phyloP scores from a whole-genome alignment of 2,329 filamentous ascomycete species.

The Coleophoma crateriformis region DNA sequence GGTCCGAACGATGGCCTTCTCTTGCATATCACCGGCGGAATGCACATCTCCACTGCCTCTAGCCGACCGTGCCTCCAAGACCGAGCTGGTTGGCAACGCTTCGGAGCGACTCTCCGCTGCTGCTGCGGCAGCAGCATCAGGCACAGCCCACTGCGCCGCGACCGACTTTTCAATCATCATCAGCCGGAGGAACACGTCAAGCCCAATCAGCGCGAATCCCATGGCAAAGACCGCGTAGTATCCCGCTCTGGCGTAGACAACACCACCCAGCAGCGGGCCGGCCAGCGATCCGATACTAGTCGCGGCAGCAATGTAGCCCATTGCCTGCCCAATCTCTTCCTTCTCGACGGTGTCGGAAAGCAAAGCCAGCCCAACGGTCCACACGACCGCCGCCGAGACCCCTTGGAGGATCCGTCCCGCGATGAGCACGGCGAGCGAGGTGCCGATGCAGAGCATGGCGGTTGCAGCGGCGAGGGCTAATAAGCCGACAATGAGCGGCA shows the following conservation, averaged over 20 bases:
- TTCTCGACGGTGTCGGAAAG: constrained; percentile 61
- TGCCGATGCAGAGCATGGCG: constrained; percentile 60
- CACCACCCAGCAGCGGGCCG: constrained; percentile 62
- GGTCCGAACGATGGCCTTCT: not conserved
- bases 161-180: constrained; percentile 50
- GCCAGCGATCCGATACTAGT: constrained; percentile 59
- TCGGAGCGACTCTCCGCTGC: too few species aligned
- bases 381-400: constrained; percentile 64
- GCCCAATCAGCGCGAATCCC: constrained; percentile 46
- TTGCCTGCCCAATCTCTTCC: constrained; percentile 18
- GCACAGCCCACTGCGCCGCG: constrained; percentile 39
- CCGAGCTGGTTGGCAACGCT: too few species aligned
- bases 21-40: not conserved
- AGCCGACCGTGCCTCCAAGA: not conserved
- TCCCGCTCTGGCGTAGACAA: constrained; percentile 56
- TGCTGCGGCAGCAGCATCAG: not conserved
- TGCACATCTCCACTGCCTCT: constrained; percentile 4
- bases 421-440: constrained; percentile 52
- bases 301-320: constrained; percentile 19
- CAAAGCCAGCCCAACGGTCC: constrained; percentile 67
- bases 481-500: constrained; percentile 58
- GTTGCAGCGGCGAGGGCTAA: constrained; percentile 44
- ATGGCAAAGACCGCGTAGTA: constrained; percentile 57
- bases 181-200: constrained; percentile 49
- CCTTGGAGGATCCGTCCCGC: constrained; percentile 63